Conservation (phyloP, 228 moss, liverwort and hornwort species). For the Sphagnum fallax region DNA sequence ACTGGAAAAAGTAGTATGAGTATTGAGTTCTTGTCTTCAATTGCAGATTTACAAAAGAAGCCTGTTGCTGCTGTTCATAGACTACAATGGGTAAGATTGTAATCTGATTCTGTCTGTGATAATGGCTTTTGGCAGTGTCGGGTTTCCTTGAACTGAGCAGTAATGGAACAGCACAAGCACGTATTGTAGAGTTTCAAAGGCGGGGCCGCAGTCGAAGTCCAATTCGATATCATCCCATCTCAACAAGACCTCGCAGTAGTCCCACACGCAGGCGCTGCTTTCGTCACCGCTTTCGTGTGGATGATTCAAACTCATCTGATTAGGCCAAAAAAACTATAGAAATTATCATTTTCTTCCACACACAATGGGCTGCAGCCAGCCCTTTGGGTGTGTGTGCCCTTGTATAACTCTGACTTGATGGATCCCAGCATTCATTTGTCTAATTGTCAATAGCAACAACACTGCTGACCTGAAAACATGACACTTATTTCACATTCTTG, state of each 20-base stretch:
- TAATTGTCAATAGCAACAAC: no score
- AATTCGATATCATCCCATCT: conserved; percentile 43
- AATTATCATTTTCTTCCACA: no score
- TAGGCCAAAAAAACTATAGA: background rate
- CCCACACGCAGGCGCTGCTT: conserved; percentile 27
- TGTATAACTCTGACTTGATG: no score
- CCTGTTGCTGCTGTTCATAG: background rate
- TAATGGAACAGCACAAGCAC: conserved; percentile 38
- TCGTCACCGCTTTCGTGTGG: conserved; percentile 15
- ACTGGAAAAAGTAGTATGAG: background rate
- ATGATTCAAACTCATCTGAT: conserved; percentile 23
- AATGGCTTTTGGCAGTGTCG: conserved; percentile 3
- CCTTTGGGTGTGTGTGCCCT: no score
- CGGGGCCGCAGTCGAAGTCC: conserved; percentile 51
- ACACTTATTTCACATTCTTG: no score
- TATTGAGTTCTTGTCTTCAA: background rate
- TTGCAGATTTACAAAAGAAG: no score
- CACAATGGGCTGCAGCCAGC: no score
- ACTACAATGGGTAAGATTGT: background rate
- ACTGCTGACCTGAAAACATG: no score
- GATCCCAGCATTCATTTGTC: no score
- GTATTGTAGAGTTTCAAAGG: conserved; percentile 19
- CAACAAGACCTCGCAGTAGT: conserved; percentile 64
- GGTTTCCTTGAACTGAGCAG: conserved; percentile 38
- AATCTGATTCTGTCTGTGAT: background rate